Evolutionary conservation across 108 stramenopile species (phyloP), one percentile per base, ranked within the genome.

Genomic region (Cylindrotheca fusiformis): DNA sequence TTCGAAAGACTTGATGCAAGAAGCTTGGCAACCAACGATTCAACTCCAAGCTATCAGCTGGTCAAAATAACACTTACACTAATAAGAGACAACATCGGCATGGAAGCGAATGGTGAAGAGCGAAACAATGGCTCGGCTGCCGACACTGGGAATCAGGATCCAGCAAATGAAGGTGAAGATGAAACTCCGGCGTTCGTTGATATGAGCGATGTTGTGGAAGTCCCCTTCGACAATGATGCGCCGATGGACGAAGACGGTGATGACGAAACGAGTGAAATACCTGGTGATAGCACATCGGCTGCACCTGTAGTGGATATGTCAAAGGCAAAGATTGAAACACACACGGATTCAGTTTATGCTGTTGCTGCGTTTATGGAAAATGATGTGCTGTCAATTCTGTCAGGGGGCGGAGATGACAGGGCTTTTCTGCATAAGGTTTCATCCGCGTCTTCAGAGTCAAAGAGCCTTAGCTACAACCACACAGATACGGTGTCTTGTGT

Each of bases 371-470:
- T 72, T 33, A 82, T 91, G 31, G 50, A 76, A 6, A 65, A 80
- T 58, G 71, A 55, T 18, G 60, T 71, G 1, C 62, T 86, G 8
- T 69, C 67, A 21, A 71, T 95, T 41, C 56, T 90, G 30, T 85
- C 81, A 20, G 97, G 97, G 33, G 96, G 93, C 0, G 97, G 95
- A 4, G 97, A 98, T 58, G 97, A 98, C 80, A 85, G 75, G 54
- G 94, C 91, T 12, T 98, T 84, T 59, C 53, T 95, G 22, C 94
- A 95, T 67, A 47, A 60, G 17, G 29, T 85, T 0, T 2, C 66
- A 2, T 56, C 52, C 0, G 33, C 48, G 20, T 41, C 49, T 0
- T 22, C 36, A 19, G 12, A 33, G 10, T 70, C 79, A 0, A 57
- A 59, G 1, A 67, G 55, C n/a, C 59, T 91, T 47, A 25, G 64